These are phyloP conservation scores for Mycena floridula DNA, from an alignment of 768 basidiomycete species.

Conservation along the genomic window DNA sequence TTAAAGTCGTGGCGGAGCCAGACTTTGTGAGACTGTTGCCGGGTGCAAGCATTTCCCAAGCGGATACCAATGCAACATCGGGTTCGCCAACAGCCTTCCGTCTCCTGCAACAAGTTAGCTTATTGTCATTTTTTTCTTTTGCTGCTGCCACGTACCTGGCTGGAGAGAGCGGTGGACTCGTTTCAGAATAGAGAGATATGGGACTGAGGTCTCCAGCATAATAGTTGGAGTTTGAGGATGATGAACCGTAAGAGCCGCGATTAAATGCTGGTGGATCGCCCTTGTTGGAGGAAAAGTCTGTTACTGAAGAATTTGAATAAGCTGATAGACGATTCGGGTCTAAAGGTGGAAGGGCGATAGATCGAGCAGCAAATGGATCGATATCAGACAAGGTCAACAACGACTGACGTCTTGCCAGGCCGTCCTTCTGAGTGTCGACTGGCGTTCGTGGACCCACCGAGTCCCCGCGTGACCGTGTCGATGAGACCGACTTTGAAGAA, in stretches of 20 bases:
- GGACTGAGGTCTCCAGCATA: not conserved
- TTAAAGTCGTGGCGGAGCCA: conserved; percentile 25
- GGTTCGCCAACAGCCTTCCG: not conserved
- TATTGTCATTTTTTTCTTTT: too few species aligned
- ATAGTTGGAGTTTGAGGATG: conserved; percentile 47
- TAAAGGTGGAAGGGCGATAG: conserved; percentile 32
- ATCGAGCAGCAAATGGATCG: conserved; percentile 58
- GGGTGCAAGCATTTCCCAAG: conserved; percentile 18
- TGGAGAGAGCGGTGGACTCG: too few species aligned
- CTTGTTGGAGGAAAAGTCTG: conserved; percentile 36
- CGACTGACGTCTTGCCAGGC: conserved; percentile 33
- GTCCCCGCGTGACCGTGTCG: conserved; percentile 49
- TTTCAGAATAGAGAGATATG: too few species aligned
- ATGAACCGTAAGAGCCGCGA: conserved; percentile 51
- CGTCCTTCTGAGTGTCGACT: conserved; percentile 34
- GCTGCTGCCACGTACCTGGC: too few species aligned
- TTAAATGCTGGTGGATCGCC: conserved; percentile 30
- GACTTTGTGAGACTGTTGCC: conserved; percentile 16
- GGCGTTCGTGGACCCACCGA: conserved; percentile 51
- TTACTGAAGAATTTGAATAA: conserved; percentile 48
- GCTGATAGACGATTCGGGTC: conserved; percentile 47
- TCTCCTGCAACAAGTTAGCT: not conserved
- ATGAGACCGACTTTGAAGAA: conserved; percentile 50
- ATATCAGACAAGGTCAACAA: conserved; percentile 56
- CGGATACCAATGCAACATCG: not conserved